These are phyloP conservation scores for Orbilia quercus DNA, from an alignment of 2,329 filamentous ascomycete species.

Conservation along the genomic window DNA sequence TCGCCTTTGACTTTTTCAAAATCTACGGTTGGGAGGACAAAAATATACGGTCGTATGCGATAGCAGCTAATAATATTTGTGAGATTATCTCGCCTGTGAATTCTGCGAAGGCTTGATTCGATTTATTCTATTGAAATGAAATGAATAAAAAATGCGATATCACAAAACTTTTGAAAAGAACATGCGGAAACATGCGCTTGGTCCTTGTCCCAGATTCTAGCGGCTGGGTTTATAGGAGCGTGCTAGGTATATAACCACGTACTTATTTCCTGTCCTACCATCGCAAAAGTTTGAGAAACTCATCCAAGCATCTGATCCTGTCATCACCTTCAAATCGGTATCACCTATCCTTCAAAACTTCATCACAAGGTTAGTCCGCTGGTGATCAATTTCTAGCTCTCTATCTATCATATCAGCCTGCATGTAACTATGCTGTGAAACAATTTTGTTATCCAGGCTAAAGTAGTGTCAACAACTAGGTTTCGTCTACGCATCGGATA, in stretches of 20 bases:
- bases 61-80: too few relatives aligned
- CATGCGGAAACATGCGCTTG: too few relatives aligned
- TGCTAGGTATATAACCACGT: slow-evolving; percentile 9
- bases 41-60: too few relatives aligned
- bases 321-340: not conserved
- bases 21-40: too few relatives aligned
- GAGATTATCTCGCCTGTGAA: too few relatives aligned
- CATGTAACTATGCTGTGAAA: slow-evolving; percentile 46
- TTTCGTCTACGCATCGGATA: slow-evolving; percentile 24
- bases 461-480: slow-evolving; percentile 1
- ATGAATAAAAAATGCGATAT: too few relatives aligned
- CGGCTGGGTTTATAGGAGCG: not conserved
- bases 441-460: not conserved
- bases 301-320: slow-evolving; percentile 16
- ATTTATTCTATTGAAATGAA: too few relatives aligned
- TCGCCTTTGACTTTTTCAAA: too few relatives aligned
- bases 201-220: too few relatives aligned
- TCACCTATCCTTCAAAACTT: not conserved
- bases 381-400: not conserved
- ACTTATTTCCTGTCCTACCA: slow-evolving; percentile 40
- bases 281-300: not conserved
- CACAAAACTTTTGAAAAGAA: too few relatives aligned
- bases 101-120: too few relatives aligned
- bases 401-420: not conserved
- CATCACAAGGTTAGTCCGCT: slow-evolving; percentile 26